Conservation (phyloP, 208 protist species). For the Phytomonas serpens region DNA sequence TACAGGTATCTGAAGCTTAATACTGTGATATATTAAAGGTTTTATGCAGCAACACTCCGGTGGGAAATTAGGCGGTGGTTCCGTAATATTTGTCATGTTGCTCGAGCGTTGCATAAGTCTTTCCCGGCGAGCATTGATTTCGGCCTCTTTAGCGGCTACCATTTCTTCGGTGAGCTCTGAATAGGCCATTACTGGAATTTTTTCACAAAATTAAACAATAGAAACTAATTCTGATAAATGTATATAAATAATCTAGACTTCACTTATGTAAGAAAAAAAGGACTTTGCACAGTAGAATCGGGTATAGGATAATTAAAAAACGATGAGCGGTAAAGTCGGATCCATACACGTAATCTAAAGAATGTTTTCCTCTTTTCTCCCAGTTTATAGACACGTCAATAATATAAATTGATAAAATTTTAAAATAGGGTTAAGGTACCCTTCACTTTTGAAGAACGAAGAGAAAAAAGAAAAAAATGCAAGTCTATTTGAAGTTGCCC, state of each 20-base stretch:
- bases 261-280: neutral
- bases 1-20: conserved; percentile 61
- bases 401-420: conserved; percentile 1
- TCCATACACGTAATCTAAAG: neutral
- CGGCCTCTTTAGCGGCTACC: conserved; percentile 67
- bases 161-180: conserved; percentile 45
- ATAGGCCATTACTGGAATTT: neutral
- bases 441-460: conserved; percentile 9
- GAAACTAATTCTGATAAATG: neutral
- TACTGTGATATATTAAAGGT: conserved; percentile 81
- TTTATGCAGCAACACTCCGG: conserved; percentile 77
- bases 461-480: conserved; percentile 10
- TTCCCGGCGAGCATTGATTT: conserved; percentile 41
- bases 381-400: conserved; percentile 1
- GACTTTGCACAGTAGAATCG: neutral
- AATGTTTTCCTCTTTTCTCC: neutral
- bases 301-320: neutral
- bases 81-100: conserved; percentile 18
- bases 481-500: conserved; percentile 9
- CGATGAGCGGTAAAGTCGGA: conserved; percentile 2
- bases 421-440: neutral
- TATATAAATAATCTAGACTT: conserved; percentile 1
- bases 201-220: conserved; percentile 1
- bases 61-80: conserved; percentile 74
- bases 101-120: conserved; percentile 27